A percentile compares a stretch with the other conserved stretches of the same genome.
Evolutionary conservation across 2,329 filamentous ascomycete genomes (phyloP).

Genomic region (Beauveria rudraprayagi): DNA sequence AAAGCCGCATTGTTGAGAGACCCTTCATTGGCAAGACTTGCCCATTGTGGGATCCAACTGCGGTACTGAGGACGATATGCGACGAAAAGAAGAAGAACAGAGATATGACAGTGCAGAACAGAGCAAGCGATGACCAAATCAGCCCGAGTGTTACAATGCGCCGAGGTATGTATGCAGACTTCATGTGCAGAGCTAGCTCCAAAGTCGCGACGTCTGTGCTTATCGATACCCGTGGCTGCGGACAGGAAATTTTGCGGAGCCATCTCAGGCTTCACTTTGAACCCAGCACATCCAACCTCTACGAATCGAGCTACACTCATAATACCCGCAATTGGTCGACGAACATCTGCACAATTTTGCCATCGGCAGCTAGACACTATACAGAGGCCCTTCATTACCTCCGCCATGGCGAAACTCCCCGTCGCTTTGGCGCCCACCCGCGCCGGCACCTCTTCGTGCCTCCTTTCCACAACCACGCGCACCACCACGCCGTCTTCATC

Average conservation of each 20-base stretch:
- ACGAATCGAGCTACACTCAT: neutral
- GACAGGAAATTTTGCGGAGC: constrained; percentile 11
- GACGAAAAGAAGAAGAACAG: neutral
- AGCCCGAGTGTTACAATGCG: neutral
- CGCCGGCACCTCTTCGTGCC: constrained; percentile 17
- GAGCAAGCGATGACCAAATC: too few species aligned
- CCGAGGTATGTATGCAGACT: constrained; percentile 5
- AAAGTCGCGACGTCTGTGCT: neutral
- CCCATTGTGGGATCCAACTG: neutral
- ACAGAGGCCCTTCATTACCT: neutral
- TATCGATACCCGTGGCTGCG: constrained; percentile 2
- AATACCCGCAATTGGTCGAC: neutral
- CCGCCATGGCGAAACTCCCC: constrained; percentile 23
- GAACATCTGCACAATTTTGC: neutral
- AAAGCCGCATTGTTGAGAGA: constrained; percentile 6
- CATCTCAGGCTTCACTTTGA: constrained; percentile 6
- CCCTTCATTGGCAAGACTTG: neutral
- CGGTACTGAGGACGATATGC: neutral
- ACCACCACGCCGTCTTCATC: constrained; percentile 16
- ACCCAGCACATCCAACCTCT: neutral
- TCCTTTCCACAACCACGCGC: constrained; percentile 19
- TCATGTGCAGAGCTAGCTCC: constrained; percentile 3
- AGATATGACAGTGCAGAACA: neutral
- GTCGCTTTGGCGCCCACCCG: constrained; percentile 23
- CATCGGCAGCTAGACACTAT: neutral